Evolutionary conservation across 108 stramenopile species (phyloP).

Genomic region (Bacterosira constricta): DNA sequence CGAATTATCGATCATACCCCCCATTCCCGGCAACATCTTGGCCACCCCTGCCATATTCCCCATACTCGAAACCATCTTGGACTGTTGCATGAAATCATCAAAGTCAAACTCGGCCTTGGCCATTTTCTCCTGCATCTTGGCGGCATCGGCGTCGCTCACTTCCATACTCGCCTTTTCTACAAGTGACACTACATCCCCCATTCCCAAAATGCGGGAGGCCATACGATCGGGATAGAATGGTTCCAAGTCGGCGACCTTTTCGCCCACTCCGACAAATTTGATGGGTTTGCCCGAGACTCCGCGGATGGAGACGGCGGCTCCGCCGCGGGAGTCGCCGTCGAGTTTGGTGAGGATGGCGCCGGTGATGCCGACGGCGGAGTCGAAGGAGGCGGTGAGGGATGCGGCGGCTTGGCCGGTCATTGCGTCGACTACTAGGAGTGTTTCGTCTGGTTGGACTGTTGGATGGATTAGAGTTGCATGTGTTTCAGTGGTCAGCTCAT

Average conservation of each 20-base stretch:
- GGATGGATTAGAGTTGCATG: background rate
- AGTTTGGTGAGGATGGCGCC: constrained; percentile 95
- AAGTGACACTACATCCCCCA: constrained; percentile 95
- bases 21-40: constrained; percentile 96
- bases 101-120: constrained; percentile 90
- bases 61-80: constrained; percentile 85
- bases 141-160: constrained; percentile 88
- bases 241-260: constrained; percentile 89
- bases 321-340: constrained; percentile 95
- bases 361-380: constrained; percentile 91
- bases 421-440: constrained; percentile 96
- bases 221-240: constrained; percentile 97
- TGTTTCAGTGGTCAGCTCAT: background rate
- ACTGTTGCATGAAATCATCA: constrained; percentile 92
- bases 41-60: constrained; percentile 89
- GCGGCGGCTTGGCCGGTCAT: constrained; percentile 99
- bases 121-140: constrained; percentile 87
- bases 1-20: constrained; percentile 63
- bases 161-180: constrained; percentile 94
- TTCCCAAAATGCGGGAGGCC: constrained; percentile 95
- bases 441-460: constrained; percentile 87
- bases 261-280: constrained; percentile 96
- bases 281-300: constrained; percentile 95
- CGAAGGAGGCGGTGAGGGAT: constrained; percentile 90
- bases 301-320: constrained; percentile 92